Evolutionary conservation across 129 eudicot genomes (phyloP).

Genomic region (Oenanthe sinensis): DNA sequence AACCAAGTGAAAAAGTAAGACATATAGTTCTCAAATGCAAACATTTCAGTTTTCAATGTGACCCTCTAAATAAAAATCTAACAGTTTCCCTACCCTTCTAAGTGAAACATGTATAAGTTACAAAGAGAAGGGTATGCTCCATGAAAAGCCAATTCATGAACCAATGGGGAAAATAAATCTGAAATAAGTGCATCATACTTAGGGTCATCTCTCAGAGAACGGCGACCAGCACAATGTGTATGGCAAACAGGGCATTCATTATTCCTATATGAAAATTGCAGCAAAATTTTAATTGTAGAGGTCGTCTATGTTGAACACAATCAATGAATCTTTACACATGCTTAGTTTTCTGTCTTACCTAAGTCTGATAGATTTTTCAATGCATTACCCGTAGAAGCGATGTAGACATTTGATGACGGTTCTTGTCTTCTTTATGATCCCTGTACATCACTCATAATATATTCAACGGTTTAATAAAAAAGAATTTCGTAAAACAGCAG

Average conservation of each 20-base stretch:
- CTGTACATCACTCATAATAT: constrained; percentile 20
- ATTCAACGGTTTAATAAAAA: too few species aligned
- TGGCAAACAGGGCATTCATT: constrained; percentile 96
- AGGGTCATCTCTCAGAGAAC: constrained; percentile 91
- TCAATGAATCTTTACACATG: background rate
- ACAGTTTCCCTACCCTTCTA: too few species aligned
- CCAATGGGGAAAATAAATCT: too few species aligned
- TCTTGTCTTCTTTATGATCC: constrained; percentile 84
- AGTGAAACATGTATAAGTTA: too few species aligned
- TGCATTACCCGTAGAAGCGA: constrained; percentile 95
- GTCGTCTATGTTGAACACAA: background rate
- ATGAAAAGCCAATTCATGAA: too few species aligned
- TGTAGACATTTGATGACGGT: constrained; percentile 96
- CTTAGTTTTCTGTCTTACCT: constrained; percentile 42
- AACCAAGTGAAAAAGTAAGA: too few species aligned
- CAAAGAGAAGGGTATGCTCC: too few species aligned
- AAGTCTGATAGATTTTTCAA: constrained; percentile 88
- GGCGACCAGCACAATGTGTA: constrained; percentile 93
- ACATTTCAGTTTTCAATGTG: too few species aligned
- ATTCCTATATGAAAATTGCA: constrained; percentile 43
- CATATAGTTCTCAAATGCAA: too few species aligned
- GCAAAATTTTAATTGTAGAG: background rate
- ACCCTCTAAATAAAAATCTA: too few species aligned
- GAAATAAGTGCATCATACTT: constrained; percentile 66
- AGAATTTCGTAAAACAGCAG: too few species aligned